Base-by-base conservation (phyloP, 306 rosid species). In the Sophora flavescens region DNA sequence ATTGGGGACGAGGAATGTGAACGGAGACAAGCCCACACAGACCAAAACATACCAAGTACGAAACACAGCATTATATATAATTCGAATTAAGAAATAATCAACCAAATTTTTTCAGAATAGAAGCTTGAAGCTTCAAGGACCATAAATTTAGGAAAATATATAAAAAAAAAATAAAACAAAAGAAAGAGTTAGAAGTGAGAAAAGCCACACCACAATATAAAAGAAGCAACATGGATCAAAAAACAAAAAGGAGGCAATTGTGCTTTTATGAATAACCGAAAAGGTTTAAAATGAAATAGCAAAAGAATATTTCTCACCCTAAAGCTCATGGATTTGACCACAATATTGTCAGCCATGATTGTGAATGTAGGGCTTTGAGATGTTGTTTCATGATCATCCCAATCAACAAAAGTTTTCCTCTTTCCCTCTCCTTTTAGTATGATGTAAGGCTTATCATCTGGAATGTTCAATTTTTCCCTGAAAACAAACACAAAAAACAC, bases 401-500 rank as follows among this genome's bases (percentile, higher is more conserved):
- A 94, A 10, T 83, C 89, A 36, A 94, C 87, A 5, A 65, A 16
- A 1, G 97, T 91, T 13, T 8, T 83, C 16, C 30, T 82, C 79
- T 51, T 81, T 48, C 89, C 87, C 51, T 54, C 75, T 62, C 98
- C 98, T 82, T 82, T 70, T 7, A 94, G 54, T 35, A 89, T 52
- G 8, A 94, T 87, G 51, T 76, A 70, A 14, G 93, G 96, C 79
- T 91, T 91, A 45, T 88, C 88, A 26, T 17, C 0, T 0, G 96
- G 95, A 28, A 94, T 90, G 0, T 1, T 66, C 71, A 92, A 52
- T 63, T 92, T 92, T 77, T 92, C 97, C 79, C 97, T 92, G 60
- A 9, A 75, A 51, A 52, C 12, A 75, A 68, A 72, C 35, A 41
- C 41, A 45, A 8, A 41, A 63, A 11, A 44, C 56, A 12, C 1